phyloP scores from a whole-genome alignment of 176 grass and related monocot species.

The Dendrocalamus sinicus region DNA sequence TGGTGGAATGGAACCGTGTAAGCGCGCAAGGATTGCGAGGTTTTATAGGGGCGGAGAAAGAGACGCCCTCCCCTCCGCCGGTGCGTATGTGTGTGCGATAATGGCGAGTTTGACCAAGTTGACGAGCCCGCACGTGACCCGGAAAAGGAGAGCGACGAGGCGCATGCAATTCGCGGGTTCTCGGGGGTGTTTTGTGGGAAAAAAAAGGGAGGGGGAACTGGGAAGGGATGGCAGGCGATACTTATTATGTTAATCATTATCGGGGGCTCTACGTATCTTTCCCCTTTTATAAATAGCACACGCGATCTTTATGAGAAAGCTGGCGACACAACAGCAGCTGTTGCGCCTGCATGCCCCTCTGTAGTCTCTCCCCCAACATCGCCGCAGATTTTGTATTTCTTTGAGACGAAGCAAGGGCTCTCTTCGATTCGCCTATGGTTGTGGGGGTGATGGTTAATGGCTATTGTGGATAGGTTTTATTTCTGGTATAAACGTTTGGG shows the following conservation, averaged over 20 bases:
- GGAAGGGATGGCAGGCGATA: slow-evolving; percentile 33
- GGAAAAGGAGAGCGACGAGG: background rate
- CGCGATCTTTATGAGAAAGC: slow-evolving; percentile 69
- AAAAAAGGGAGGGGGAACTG: background rate
- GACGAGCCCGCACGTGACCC: slow-evolving; percentile 64
- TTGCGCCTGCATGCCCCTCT: background rate
- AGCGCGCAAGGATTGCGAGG: slow-evolving; percentile 10
- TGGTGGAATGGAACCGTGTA: slow-evolving; percentile 28
- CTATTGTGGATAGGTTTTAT: no score
- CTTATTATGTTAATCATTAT: slow-evolving; percentile 76
- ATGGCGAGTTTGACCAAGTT: slow-evolving; percentile 72
- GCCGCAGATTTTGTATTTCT: background rate
- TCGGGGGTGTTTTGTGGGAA: background rate
- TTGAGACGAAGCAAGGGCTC: background rate
- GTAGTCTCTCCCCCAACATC: background rate
- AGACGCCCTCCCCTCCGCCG: background rate
- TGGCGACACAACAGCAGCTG: slow-evolving; percentile 27
- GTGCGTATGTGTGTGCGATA: slow-evolving; percentile 35
- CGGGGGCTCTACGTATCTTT: slow-evolving; percentile 62
- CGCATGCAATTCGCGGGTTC: background rate
- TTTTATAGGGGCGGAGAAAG: slow-evolving; percentile 41
- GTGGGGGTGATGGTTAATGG: no score
- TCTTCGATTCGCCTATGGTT: no score
- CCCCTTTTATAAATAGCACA: slow-evolving; percentile 62
- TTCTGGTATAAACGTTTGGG: no score